Evolutionary conservation across 108 stramenopile species (phyloP).

Genomic region (Halocafeteria seosinensis): DNA sequence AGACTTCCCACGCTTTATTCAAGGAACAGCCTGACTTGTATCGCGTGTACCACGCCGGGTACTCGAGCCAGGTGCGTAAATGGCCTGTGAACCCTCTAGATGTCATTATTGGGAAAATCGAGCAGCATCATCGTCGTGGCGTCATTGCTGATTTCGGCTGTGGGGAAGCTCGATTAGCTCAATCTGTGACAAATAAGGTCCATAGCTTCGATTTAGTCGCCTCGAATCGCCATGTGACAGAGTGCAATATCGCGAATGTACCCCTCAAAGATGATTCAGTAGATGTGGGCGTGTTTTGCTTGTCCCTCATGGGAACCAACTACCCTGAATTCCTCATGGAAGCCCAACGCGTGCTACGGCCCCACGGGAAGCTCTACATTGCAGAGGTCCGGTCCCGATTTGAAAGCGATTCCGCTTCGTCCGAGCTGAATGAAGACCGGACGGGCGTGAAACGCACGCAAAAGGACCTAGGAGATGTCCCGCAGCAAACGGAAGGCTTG

Average conservation of each 20-base stretch:
- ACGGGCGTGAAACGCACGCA: too few species aligned
- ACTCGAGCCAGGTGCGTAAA: conserved; percentile 67
- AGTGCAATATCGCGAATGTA: conserved; percentile 84
- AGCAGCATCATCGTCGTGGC: conserved; percentile 3
- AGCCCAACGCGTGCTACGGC: conserved; percentile 63
- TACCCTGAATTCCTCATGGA: conserved; percentile 76
- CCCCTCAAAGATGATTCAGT: conserved; percentile 60
- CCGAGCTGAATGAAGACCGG: too few species aligned
- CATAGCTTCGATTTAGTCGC: conserved; percentile 86
- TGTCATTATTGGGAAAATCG: conserved; percentile 57
- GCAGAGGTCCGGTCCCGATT: conserved; percentile 86
- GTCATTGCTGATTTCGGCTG: conserved; percentile 95
- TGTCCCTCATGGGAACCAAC: conserved; percentile 92
- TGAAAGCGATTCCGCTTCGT: conserved; percentile 48
- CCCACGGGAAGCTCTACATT: conserved; percentile 59
- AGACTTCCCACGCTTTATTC: conserved; percentile 54
- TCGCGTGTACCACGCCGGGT: conserved; percentile 87
- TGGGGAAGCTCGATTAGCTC: conserved; percentile 82
- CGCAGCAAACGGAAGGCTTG: too few species aligned
- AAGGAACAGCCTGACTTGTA: conserved; percentile 65
- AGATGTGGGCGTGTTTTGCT: conserved; percentile 79
- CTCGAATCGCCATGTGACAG: conserved; percentile 57
- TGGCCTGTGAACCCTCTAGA: conserved; percentile 97
- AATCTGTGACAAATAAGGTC: conserved; percentile 41
- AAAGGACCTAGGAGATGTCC: too few species aligned